phyloP scores from a whole-genome alignment of 495 filamentous ascomycete genomes.

The Geoglossum glabrum region DNA sequence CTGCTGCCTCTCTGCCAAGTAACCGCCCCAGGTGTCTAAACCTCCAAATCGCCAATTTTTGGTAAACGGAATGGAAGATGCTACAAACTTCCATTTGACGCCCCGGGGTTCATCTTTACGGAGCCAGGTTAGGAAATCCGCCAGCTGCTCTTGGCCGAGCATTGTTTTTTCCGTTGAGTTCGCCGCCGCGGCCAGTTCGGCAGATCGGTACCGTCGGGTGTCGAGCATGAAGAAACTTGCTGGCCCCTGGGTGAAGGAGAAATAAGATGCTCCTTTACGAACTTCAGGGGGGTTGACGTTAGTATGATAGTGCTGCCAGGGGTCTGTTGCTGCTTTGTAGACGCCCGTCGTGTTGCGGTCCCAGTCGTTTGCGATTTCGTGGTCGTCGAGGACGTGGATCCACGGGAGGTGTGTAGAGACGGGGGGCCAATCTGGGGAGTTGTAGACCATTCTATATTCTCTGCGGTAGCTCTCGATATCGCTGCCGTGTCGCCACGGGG shows the following conservation, averaged over 20 bases:
- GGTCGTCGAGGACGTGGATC: slow-evolving; percentile 92
- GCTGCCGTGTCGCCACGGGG: slow-evolving; percentile 57
- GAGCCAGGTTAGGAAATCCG: slow-evolving; percentile 64
- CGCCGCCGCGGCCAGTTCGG: slow-evolving; percentile 29
- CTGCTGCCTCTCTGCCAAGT: slow-evolving; percentile 51
- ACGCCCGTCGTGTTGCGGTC: slow-evolving; percentile 49
- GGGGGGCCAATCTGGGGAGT: slow-evolving; percentile 68
- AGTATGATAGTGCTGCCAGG: slow-evolving; percentile 71
- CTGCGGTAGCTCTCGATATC: slow-evolving; percentile 56
- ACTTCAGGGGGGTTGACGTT: slow-evolving; percentile 58
- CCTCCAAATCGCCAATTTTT: slow-evolving; percentile 83
- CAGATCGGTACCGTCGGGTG: slow-evolving; percentile 66
- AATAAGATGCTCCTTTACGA: slow-evolving; percentile 48
- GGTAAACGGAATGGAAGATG: slow-evolving; percentile 79
- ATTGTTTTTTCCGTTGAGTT: slow-evolving; percentile 51
- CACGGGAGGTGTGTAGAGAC: slow-evolving; percentile 59
- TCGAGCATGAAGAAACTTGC: slow-evolving; percentile 91
- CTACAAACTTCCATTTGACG: slow-evolving; percentile 83
- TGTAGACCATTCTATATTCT: slow-evolving; percentile 85
- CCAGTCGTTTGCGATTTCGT: slow-evolving; percentile 92
- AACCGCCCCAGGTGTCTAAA: slow-evolving; percentile 83
- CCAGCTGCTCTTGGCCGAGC: slow-evolving; percentile 60
- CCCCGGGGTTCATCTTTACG: slow-evolving; percentile 42
- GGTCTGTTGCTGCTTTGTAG: slow-evolving; percentile 58
- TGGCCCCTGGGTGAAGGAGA: slow-evolving; percentile 69